Evolutionary conservation across 2,329 filamentous ascomycete species (phyloP).

Genomic region (Colletotrichum musae): DNA sequence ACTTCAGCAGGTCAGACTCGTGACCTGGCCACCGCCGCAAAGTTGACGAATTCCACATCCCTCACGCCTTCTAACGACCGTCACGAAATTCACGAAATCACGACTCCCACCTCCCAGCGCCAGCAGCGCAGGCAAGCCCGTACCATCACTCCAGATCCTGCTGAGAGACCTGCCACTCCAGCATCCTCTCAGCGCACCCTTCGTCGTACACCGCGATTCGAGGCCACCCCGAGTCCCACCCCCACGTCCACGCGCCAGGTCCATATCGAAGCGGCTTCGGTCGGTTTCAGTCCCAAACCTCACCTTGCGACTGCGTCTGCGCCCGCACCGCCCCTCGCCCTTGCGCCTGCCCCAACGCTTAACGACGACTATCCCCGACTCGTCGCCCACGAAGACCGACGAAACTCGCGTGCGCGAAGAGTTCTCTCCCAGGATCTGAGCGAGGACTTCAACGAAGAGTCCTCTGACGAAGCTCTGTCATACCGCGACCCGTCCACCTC

Average conservation of each 20-base stretch:
- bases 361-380: conserved; percentile 38
- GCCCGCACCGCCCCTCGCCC: conserved; percentile 29
- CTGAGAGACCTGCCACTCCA: conserved; percentile 58
- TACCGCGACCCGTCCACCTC: conserved; percentile 45
- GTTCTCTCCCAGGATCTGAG: conserved; percentile 65
- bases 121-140: conserved; percentile 61
- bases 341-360: conserved; percentile 34
- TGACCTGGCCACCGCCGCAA: conserved; percentile 57
- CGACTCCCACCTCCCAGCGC: conserved; percentile 54
- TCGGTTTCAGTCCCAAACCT: conserved; percentile 62
- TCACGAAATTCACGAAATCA: conserved; percentile 68
- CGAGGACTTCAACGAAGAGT: conserved; percentile 60
- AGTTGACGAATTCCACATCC: conserved; percentile 60
- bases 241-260: conserved; percentile 54
- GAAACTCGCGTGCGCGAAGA: conserved; percentile 47
- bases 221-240: conserved; percentile 59
- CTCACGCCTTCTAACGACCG: conserved; percentile 63
- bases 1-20: conserved; percentile 53
- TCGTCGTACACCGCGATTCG: conserved; percentile 68
- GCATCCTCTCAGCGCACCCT: conserved; percentile 62
- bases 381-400: conserved; percentile 46
- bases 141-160: conserved; percentile 54
- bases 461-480: conserved; percentile 49
- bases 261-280: conserved; percentile 63
- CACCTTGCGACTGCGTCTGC: conserved; percentile 53